A percentile compares a stretch with the other conserved stretches of the same genome.
Conservation (phyloP, 768 basidiomycete genomes). For the Mycena epipterygia region DNA sequence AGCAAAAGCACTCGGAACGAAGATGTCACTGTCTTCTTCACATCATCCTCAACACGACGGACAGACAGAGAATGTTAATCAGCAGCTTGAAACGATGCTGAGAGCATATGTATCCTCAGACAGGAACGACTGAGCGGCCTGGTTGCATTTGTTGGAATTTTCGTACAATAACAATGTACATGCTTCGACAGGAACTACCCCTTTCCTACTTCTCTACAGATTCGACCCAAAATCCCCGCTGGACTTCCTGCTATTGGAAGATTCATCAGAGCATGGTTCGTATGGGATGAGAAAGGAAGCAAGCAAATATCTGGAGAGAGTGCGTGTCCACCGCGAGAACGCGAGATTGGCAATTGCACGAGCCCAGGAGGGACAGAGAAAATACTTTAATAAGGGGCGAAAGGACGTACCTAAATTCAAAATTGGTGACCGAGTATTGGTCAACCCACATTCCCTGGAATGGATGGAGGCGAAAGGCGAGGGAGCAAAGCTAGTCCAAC, state of each 20-base stretch:
- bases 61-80: not conserved
- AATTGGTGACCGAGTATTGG: not conserved
- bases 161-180: constrained; percentile 1
- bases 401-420: not conserved
- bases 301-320: not conserved
- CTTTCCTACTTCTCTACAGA: not conserved
- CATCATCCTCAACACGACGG: constrained; percentile 5
- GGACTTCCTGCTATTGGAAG: not conserved
- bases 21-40: not conserved
- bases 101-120: not conserved
- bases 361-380: not conserved
- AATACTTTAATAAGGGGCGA: not conserved
- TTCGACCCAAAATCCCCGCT: not conserved
- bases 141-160: not conserved
- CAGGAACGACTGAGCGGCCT: not conserved
- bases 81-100: not conserved
- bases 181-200: not conserved
- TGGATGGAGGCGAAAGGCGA: not conserved
- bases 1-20: not conserved
- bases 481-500: not conserved
- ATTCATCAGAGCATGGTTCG: not conserved
- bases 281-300: not conserved
- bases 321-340: not conserved
- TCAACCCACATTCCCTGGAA: not conserved
- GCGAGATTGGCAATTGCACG: not conserved